Percentiles rank a stretch among this genome's conserved stretches.
Evolutionary conservation across 345 rosid species (phyloP).

Genomic region (Leavenworthia alabamica): DNA sequence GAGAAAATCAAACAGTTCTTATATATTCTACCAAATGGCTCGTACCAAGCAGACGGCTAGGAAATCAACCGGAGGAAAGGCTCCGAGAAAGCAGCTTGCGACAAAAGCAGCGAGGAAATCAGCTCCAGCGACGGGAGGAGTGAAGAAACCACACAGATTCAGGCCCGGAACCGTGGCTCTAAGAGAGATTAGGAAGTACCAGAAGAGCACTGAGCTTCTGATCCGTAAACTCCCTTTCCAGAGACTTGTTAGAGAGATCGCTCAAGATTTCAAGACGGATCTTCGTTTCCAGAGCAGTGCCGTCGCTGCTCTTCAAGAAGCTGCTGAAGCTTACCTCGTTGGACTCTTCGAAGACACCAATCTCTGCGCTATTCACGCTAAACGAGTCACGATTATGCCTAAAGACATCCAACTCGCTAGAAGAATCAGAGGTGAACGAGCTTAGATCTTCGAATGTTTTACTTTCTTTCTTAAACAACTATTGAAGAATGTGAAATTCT

Average conservation of each 20-base stretch:
- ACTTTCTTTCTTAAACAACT: background rate
- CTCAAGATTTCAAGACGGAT: constrained; percentile 61
- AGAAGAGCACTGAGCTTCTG: constrained; percentile 57
- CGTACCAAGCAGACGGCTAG: constrained; percentile 62
- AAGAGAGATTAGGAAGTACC: constrained; percentile 54
- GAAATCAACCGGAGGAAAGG: constrained; percentile 60
- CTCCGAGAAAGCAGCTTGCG: constrained; percentile 57
- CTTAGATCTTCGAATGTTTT: constrained; percentile 17
- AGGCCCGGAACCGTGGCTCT: constrained; percentile 58
- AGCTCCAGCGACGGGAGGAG: constrained; percentile 63
- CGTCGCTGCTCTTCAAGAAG: constrained; percentile 56
- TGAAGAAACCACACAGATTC: constrained; percentile 67
- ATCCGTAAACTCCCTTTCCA: constrained; percentile 55
- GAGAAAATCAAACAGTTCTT: background rate
- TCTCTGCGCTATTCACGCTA: constrained; percentile 56
- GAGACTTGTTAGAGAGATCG: constrained; percentile 54
- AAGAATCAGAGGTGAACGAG: constrained; percentile 54
- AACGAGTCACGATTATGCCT: constrained; percentile 61
- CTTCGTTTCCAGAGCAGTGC: constrained; percentile 60
- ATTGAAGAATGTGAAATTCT: background rate
- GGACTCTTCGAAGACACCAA: constrained; percentile 58
- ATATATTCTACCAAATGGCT: constrained; percentile 35
- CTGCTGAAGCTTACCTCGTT: constrained; percentile 52
- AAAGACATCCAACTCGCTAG: constrained; percentile 57
- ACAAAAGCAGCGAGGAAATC: constrained; percentile 61